phyloP scores from a whole-genome alignment of 169 alveolate genomes.

The Eimeria zaria region DNA sequence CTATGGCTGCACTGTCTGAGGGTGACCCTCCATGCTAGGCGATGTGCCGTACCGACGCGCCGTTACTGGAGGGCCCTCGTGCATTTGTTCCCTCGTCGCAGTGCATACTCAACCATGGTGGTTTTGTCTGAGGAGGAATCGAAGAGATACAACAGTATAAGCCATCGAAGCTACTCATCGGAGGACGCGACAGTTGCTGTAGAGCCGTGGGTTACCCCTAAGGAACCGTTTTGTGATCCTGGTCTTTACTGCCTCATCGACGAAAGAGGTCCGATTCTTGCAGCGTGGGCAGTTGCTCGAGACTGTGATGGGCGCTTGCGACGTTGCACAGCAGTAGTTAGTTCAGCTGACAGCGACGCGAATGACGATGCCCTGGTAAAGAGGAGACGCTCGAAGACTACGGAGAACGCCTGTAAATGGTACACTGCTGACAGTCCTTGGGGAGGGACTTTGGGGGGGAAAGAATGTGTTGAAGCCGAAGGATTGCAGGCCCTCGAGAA shows the following conservation, averaged over 20 bases:
- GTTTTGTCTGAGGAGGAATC: conserved; percentile 44
- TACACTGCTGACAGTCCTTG: neutral
- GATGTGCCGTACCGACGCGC: conserved; percentile 64
- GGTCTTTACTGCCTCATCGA: conserved; percentile 51
- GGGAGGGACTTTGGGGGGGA: conserved; percentile 8
- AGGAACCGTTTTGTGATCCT: conserved; percentile 53
- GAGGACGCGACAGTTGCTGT: neutral
- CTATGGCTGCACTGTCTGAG: conserved; percentile 65
- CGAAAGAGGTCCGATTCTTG: conserved; percentile 39
- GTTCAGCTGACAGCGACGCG: neutral
- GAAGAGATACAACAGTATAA: neutral
- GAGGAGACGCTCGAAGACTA: neutral
- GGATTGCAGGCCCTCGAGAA: conserved; percentile 23
- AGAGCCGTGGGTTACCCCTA: conserved; percentile 36
- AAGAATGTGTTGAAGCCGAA: conserved; percentile 16
- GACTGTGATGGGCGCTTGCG: conserved; percentile 47
- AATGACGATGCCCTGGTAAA: neutral
- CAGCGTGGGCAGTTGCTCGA: conserved; percentile 63
- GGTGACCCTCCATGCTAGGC: conserved; percentile 76
- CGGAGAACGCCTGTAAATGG: neutral
- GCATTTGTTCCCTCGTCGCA: conserved; percentile 71
- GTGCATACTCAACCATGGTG: conserved; percentile 29
- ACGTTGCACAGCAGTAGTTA: conserved; percentile 56
- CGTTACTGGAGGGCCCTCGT: conserved; percentile 70
- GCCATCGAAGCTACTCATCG: conserved; percentile 4